These are phyloP conservation scores for Penicillium sp. DNA, from an alignment of 2,329 filamentous ascomycete genomes.

Conservation along the genomic window DNA sequence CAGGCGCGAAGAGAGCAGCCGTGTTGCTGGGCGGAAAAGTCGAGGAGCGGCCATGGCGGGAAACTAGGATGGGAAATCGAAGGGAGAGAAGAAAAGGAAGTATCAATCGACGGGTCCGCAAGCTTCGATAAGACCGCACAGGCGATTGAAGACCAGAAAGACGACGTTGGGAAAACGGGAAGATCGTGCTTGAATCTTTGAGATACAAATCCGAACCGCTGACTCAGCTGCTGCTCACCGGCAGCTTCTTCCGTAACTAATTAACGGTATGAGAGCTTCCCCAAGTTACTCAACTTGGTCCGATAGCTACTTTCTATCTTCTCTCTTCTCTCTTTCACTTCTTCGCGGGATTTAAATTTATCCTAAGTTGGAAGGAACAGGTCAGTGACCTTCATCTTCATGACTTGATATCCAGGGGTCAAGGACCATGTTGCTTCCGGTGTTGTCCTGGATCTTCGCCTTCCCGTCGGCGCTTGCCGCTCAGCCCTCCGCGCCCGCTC, in stretches of 20 bases:
- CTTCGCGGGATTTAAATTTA: not conserved
- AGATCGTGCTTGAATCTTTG: constrained; percentile 23
- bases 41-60: constrained; percentile 56
- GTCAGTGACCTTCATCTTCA: not conserved
- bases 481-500: constrained; percentile 75
- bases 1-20: constrained; percentile 56
- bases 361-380: not conserved
- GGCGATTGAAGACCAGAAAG: constrained; percentile 15
- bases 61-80: constrained; percentile 49
- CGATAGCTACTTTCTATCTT: not conserved
- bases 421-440: constrained; percentile 14
- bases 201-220: constrained; percentile 31
- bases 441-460: constrained; percentile 22
- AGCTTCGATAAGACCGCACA: constrained; percentile 14
- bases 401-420: not conserved
- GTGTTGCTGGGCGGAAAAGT: constrained; percentile 61
- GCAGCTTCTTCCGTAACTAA: constrained; percentile 30
- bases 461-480: constrained; percentile 45
- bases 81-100: constrained; percentile 6
- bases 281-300: not conserved
- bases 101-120: constrained; percentile 17
- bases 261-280: constrained; percentile 1
- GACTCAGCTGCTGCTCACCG: constrained; percentile 38
- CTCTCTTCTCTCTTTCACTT: not conserved
- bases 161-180: constrained; percentile 10